Evolutionary conservation across 108 stramenopile genomes (phyloP).

Genomic region (Parietichytrium sp.): DNA sequence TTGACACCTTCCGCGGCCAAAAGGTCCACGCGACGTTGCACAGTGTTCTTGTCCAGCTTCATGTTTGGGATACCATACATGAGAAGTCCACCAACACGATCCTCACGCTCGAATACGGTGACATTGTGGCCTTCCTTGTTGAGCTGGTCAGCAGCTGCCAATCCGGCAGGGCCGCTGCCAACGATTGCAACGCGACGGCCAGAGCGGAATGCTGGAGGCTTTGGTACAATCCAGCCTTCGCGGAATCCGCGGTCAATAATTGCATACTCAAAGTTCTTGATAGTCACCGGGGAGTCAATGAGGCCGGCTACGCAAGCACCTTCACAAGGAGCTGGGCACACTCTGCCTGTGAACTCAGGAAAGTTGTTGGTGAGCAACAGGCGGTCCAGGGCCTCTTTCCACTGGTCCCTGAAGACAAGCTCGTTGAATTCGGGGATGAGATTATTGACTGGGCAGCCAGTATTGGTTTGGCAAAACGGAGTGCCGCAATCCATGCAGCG

Average conservation of each 20-base stretch:
- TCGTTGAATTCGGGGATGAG: conserved; percentile 96
- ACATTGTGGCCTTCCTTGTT: conserved; percentile 96
- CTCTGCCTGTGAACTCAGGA: conserved; percentile 94
- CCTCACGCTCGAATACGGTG: conserved; percentile 85
- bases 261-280: conserved; percentile 94
- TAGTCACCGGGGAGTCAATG: conserved; percentile 87
- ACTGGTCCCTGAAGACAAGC: conserved; percentile 87
- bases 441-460: conserved; percentile 93
- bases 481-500: conserved; percentile 98
- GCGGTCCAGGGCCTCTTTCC: conserved; percentile 86
- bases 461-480: conserved; percentile 91
- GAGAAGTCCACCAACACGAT: conserved; percentile 87
- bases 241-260: conserved; percentile 93
- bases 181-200: conserved; percentile 90
- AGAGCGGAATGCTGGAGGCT: conserved; percentile 78
- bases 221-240: conserved; percentile 83
- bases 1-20: conserved; percentile 92
- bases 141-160: conserved; percentile 85
- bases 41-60: conserved; percentile 94
- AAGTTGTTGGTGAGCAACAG: conserved; percentile 94
- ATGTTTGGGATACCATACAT: conserved; percentile 98
- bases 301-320: conserved; percentile 94
- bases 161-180: conserved; percentile 85
- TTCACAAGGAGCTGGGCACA: conserved; percentile 95
- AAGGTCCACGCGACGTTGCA: conserved; percentile 84